phyloP scores from a whole-genome alignment of 306 rosid species.

The Acacia melanoxylon region DNA sequence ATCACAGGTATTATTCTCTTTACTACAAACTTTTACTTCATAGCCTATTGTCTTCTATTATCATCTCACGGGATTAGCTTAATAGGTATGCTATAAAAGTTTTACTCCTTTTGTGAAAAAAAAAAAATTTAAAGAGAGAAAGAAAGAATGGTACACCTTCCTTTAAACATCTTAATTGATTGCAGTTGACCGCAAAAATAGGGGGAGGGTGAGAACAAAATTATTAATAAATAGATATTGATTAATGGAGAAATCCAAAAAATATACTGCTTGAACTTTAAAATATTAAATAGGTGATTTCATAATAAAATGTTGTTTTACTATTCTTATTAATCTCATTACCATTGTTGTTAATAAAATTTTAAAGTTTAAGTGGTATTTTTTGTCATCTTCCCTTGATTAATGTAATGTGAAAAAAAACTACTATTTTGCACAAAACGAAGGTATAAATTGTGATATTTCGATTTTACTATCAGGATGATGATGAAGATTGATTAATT shows the following conservation, averaged over 20 bases:
- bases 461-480: not conserved
- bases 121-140: no score
- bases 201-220: not conserved
- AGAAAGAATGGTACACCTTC: no score
- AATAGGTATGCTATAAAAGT: no score
- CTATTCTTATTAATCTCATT: no score
- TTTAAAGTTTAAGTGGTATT: no score
- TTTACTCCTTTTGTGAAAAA: no score
- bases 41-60: not conserved
- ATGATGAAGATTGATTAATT: no score
- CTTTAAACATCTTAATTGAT: not conserved
- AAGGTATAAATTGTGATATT: not conserved
- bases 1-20: not conserved
- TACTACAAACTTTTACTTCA: not conserved
- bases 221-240: not conserved
- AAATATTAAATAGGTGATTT: no score
- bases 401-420: not conserved
- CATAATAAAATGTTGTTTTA: no score
- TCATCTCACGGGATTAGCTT: not conserved
- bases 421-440: not conserved
- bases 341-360: no score
- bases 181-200: no score
- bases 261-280: no score
- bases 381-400: not conserved
- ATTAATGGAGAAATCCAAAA: not conserved